Conservation (phyloP, 805 yeast genomes). For the Spathaspora gorwiae region DNA sequence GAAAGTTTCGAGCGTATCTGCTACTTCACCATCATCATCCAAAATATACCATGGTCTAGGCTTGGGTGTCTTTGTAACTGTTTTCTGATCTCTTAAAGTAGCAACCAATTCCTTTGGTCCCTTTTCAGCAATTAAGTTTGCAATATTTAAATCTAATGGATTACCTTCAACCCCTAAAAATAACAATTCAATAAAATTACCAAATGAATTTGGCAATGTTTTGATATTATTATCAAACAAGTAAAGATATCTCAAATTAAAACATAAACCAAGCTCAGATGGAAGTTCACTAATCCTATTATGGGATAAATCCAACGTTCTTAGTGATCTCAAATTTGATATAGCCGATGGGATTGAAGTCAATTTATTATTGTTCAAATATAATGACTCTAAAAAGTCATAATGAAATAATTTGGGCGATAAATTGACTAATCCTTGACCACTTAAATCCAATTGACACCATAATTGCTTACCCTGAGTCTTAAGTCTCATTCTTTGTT, state of each 20-base stretch:
- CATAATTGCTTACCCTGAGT: constrained; percentile 76
- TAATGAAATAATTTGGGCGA: constrained; percentile 76
- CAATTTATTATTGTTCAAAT: constrained; percentile 81
- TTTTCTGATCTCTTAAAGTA: constrained; percentile 75
- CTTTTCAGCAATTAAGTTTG: constrained; percentile 66
- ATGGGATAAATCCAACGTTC: constrained; percentile 81
- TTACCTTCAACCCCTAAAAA: constrained; percentile 94
- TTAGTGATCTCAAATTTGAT: constrained; percentile 62
- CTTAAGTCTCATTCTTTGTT: constrained; percentile 55
- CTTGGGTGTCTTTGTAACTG: constrained; percentile 50
- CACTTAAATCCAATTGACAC: constrained; percentile 90
- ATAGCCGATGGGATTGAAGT: constrained; percentile 63
- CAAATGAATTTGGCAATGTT: constrained; percentile 78
- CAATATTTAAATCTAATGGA: constrained; percentile 62
- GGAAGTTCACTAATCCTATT: constrained; percentile 75
- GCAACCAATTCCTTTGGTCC: constrained; percentile 83
- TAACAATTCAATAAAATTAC: constrained; percentile 76
- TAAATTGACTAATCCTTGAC: constrained; percentile 72
- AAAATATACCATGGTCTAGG: constrained; percentile 82
- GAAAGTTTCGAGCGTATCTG: constrained; percentile 27
- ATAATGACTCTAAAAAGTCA: constrained; percentile 78
- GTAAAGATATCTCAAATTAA: constrained; percentile 73
- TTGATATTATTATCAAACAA: constrained; percentile 81
- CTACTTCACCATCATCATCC: constrained; percentile 69
- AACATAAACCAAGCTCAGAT: constrained; percentile 76